Base-by-base conservation (phyloP, 2,329 filamentous ascomycete genomes). In the Monosporascus sp. region DNA sequence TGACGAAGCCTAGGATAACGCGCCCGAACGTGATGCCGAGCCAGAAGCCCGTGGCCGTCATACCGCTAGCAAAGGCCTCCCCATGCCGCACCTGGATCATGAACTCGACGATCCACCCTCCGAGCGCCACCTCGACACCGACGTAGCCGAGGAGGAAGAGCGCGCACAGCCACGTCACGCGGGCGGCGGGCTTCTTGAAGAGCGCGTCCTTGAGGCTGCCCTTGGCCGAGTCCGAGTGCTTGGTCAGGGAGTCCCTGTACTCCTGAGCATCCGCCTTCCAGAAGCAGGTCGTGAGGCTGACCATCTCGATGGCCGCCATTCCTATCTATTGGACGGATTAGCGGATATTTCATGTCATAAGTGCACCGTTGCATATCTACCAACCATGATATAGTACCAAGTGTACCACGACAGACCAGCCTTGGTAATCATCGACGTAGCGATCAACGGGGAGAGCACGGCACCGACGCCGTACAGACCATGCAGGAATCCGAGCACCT, bases 101-200 rank as follows among this genome's bases (percentile, higher is more conserved):
- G 68, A 94, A 93, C 5, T 85, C 84, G 50, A 91, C 86, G 53
- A 94, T 88, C 90, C 89, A 94, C 5, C 89, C 89, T 20, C 88
- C 87, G 0, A 92, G 77, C 0, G 85, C 84, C 45, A 89, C 86
- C 68, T 94, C 89, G 1, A 85, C 76, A 7, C 90, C 89, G 0
- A 92, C 86, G 63, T 93, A 93, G 35, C 82, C 81, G 11, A 94
- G 79, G 22, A 93, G 74, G 68, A 93, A 94, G 1, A 86, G 57
- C 0, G 88, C 78, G 57, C 81, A 82, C n/a, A 88, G 72, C 86
- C 87, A 91, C 1, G 86, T 85, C 0, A 87, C 78, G 47, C 74
- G 75, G 17, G 74, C 74, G 6, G 68, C 67, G 0, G 74, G 74
- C 54, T 63, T 64, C 53, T 70, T 70, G 43, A 76, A 65, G 0